Base-by-base conservation (phyloP, 2,329 filamentous ascomycete genomes). In the Bertia moriformis region DNA sequence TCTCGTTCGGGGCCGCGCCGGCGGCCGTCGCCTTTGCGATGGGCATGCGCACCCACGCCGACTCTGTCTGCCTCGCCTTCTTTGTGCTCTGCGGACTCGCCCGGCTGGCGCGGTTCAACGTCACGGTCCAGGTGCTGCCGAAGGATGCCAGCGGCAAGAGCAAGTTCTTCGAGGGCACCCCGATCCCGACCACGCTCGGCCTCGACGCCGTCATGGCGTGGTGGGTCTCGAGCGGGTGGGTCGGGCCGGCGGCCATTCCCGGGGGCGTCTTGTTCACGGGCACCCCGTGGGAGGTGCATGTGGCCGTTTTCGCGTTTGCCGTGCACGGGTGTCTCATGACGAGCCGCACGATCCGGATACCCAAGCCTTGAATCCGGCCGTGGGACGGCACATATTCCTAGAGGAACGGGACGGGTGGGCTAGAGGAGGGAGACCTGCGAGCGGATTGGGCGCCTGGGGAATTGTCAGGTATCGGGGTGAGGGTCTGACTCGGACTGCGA, bases 41-140 rank as follows among this genome's bases (percentile, higher is more conserved):
- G 49, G 91, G 91, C 50, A 63, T 95, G 45, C 87, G 87, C 54
- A 93, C 88, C 12, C 64, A 76, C 3, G 57, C 85, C 53, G 91
- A 98, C 62, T 88, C 93, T 51, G 50, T 93, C 40, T 69, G 65
- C 45, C 66, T 98, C 37, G 69, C 82, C 42, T 85, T 89, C 61
- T 98, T 96, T 61, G 87, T 96, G 33, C 82, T 98, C 39, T 93
- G 86, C 61, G 91, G 91, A 41, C 76, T 98, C 37, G 93, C 88
- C 3, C 80, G 91, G 38, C 76, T 98, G 7, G 91, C 91, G 36
- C 83, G 91, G 47, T 98, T 98, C 77, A 98, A 98, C 59, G 91
- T 98, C 39, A 96, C 91, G 10, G 88, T 91, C 24, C 71, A 78
- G 24, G 78, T 79, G 48, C 73, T 98, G 12, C 91, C 91, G 45